Evolutionary conservation across 192 early-diverging fungal genomes (phyloP).

Genomic region (Pilaira anomala): DNA sequence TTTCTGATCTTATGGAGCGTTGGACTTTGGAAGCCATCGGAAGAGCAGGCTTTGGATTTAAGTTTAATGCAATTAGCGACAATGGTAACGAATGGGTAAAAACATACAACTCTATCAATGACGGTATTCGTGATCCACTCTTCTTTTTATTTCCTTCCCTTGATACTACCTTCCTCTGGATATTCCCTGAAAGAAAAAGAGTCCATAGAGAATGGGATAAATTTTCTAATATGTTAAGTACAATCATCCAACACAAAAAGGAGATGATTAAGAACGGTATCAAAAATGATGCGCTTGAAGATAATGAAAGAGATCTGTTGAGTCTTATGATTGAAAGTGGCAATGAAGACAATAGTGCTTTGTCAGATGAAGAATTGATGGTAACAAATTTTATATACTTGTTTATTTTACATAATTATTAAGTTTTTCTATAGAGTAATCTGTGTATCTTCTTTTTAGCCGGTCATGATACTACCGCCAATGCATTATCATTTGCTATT

Average conservation of each 20-base stretch:
- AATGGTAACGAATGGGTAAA: constrained; percentile 1
- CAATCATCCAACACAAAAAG: constrained; percentile 15
- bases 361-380: constrained; percentile 1
- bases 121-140: constrained; percentile 42
- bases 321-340: constrained; percentile 31
- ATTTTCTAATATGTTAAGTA: constrained; percentile 12
- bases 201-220: constrained; percentile 5
- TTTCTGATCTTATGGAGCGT: constrained; percentile 22
- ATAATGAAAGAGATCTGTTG: constrained; percentile 32
- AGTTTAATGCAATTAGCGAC: constrained; percentile 50
- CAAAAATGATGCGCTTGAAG: not conserved
- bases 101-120: constrained; percentile 42
- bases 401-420: too few species aligned
- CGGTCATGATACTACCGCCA: constrained; percentile 59
- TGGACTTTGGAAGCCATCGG: constrained; percentile 59
- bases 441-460: constrained; percentile 55
- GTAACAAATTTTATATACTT: constrained; percentile 9
- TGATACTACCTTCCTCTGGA: constrained; percentile 25
- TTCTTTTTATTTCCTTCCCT: constrained; percentile 53
- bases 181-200: not conserved
- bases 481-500: constrained; percentile 46
- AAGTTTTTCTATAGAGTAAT: constrained; percentile 37
- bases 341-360: not conserved
- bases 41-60: constrained; percentile 45
- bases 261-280: not conserved